Evolutionary conservation across 208 protist genomes (phyloP).

Genomic region (Jaenimonas drosophilae): DNA sequence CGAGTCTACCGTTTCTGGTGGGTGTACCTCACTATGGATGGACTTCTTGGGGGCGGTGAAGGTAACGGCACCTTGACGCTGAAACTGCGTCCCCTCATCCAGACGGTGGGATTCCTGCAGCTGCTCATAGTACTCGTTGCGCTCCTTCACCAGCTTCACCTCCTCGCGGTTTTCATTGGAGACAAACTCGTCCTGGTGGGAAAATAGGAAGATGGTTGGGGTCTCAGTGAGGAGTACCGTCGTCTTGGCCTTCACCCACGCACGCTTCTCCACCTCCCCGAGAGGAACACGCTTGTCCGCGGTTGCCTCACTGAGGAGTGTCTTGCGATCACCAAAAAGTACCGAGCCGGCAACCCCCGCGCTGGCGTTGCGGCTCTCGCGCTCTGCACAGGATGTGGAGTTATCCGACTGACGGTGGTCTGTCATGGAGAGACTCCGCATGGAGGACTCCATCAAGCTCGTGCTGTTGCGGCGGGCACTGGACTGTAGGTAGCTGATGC

Average conservation of each 20-base stretch:
- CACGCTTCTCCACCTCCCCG: slow-evolving; percentile 33
- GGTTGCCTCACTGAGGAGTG: slow-evolving; percentile 19
- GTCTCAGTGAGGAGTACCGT: slow-evolving; percentile 74
- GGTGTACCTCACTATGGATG: slow-evolving; percentile 79
- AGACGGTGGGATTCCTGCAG: slow-evolving; percentile 42
- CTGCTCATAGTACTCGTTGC: slow-evolving; percentile 37
- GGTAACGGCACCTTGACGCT: slow-evolving; percentile 73
- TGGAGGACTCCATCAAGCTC: neutral
- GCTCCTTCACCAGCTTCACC: slow-evolving; percentile 21
- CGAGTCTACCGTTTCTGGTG: slow-evolving; percentile 33
- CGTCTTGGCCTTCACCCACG: slow-evolving; percentile 46
- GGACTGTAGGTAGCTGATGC: neutral
- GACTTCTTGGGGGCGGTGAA: slow-evolving; percentile 68
- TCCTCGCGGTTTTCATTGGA: slow-evolving; percentile 43
- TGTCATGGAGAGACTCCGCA: neutral
- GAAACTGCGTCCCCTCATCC: slow-evolving; percentile 72
- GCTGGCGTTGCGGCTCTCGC: neutral
- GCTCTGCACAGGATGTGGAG: neutral
- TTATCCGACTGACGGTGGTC: too few species aligned
- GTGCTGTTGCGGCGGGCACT: slow-evolving; percentile 1
- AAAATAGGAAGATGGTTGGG: slow-evolving; percentile 80
- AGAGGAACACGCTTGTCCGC: slow-evolving; percentile 3
- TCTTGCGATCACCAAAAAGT: slow-evolving; percentile 9
- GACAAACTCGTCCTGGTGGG: slow-evolving; percentile 79
- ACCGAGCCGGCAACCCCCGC: neutral